phyloP scores from a whole-genome alignment of 2,329 filamentous ascomycete genomes.

The Exophiala sideris region DNA sequence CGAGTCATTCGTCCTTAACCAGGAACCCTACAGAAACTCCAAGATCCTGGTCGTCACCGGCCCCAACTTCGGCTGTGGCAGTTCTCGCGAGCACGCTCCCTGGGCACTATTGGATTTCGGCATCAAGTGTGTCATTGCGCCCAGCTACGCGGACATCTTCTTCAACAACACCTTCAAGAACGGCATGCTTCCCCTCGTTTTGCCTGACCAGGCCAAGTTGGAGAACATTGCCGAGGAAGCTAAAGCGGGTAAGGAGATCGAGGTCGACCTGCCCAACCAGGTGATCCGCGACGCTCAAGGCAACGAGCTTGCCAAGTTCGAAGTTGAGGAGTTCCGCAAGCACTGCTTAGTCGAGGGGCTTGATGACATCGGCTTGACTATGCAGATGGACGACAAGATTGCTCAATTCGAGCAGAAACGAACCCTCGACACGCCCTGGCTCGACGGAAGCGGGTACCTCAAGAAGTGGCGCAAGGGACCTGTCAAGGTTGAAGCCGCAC shows the following conservation, averaged over 20 bases:
- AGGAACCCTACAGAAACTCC: slow-evolving; percentile 75
- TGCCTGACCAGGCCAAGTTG: slow-evolving; percentile 62
- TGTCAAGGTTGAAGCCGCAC: slow-evolving; percentile 61
- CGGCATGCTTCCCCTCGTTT: slow-evolving; percentile 86
- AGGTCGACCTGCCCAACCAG: slow-evolving; percentile 85
- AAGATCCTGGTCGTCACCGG: slow-evolving; percentile 93
- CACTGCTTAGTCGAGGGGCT: slow-evolving; percentile 91
- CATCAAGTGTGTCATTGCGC: slow-evolving; percentile 89
- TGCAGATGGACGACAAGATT: slow-evolving; percentile 90
- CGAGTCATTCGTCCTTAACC: slow-evolving; percentile 81
- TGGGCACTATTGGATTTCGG: slow-evolving; percentile 97
- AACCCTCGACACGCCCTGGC: slow-evolving; percentile 77
- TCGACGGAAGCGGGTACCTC: slow-evolving; percentile 83
- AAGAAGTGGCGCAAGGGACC: slow-evolving; percentile 52
- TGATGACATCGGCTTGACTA: slow-evolving; percentile 91
- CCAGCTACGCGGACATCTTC: slow-evolving; percentile 88
- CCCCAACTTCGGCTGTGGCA: slow-evolving; percentile 92
- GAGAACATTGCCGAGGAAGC: slow-evolving; percentile 73
- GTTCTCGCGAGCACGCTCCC: slow-evolving; percentile 88
- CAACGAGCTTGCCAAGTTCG: slow-evolving; percentile 71
- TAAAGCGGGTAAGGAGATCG: slow-evolving; percentile 73
- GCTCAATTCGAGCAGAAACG: slow-evolving; percentile 74
- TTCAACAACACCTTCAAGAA: slow-evolving; percentile 99
- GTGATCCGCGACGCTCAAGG: slow-evolving; percentile 73
- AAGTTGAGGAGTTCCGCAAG: slow-evolving; percentile 90